Evolutionary conservation across 305 asterid genomes (phyloP), one percentile per base, ranked within the genome.

Genomic region (Galium porrigens): DNA sequence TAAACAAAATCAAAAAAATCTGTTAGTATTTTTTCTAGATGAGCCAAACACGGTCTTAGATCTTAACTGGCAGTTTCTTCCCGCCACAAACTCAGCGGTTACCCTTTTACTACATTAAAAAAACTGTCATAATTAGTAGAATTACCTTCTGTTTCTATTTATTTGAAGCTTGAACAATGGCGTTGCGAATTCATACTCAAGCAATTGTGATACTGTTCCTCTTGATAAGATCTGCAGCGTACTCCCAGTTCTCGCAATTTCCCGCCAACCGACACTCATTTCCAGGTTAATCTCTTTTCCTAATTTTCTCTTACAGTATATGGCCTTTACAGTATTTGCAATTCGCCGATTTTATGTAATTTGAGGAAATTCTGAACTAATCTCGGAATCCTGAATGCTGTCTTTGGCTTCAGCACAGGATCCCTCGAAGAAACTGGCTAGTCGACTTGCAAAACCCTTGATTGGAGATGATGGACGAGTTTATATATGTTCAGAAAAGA

Each of bases 381-480:
- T 54, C 71, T 61, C 17, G 65, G 2, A 36, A 36, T 34, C 6
- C 11, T 36, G 25, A 12, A 25, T 22, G 10, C 15, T 30, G 17
- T 27, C 39, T 55, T 66, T 66, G 53, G 36, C 69, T 73, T 58
- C 83, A 85, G 88, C 66, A 18, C 67, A 78, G 63, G 82, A 75
- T 61, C 76, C 77, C 53, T 72, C 63, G 37, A 71, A 68, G 76
- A 70, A 69, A 64, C 41, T 68, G 20, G 64, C 72, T 20, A 41
- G 59, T 20, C 76, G 73, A 74, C 84, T 89, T 67, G 69, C 65
- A 67, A 83, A 81, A 73, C 89, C 80, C 58, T 73, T 89, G 64
- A 70, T 92, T 18, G 94, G 95, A 66, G 97, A 89, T 58, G 87
- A 89, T 8, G 87, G 90, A 1, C 67, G 83, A 68, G 73, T 89